Evolutionary conservation across 148 eudicot genomes (phyloP).

Genomic region (Mesembryanthemum crystallinum): DNA sequence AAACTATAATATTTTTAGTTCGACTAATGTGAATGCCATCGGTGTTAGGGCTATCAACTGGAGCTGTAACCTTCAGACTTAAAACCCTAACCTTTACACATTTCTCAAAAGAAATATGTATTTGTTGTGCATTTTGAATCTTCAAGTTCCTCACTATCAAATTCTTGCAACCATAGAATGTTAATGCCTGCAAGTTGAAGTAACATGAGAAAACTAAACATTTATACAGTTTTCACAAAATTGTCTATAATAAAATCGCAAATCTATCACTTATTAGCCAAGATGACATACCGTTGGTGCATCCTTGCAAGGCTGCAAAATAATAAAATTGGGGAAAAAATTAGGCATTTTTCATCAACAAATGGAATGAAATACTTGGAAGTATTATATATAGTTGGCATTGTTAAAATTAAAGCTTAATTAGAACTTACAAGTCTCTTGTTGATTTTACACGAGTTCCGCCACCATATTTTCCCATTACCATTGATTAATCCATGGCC

Average conservation of each 20-base stretch:
- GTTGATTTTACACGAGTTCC: slow-evolving; percentile 71
- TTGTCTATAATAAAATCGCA: no score
- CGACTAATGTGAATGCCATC: slow-evolving; percentile 74
- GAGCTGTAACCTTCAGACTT: slow-evolving; percentile 39
- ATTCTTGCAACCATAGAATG: slow-evolving; percentile 52
- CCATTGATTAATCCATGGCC: slow-evolving; percentile 74
- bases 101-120: slow-evolving; percentile 51
- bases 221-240: no score
- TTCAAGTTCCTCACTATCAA: slow-evolving; percentile 43
- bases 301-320: slow-evolving; percentile 60
- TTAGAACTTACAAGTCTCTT: slow-evolving; percentile 42
- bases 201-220: neutral
- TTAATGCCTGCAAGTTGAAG: slow-evolving; percentile 47
- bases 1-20: slow-evolving; percentile 44
- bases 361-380: neutral
- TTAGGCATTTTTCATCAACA: neutral
- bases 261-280: no score
- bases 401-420: no score
- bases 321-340: neutral
- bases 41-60: slow-evolving; percentile 70
- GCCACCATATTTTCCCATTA: slow-evolving; percentile 78
- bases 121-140: slow-evolving; percentile 67
- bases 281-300: slow-evolving; percentile 69
- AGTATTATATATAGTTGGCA: no score
- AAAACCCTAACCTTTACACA: slow-evolving; percentile 43